Conservation (phyloP, 2,329 filamentous ascomycete species). For the Colletotrichum gloeosporioides region DNA sequence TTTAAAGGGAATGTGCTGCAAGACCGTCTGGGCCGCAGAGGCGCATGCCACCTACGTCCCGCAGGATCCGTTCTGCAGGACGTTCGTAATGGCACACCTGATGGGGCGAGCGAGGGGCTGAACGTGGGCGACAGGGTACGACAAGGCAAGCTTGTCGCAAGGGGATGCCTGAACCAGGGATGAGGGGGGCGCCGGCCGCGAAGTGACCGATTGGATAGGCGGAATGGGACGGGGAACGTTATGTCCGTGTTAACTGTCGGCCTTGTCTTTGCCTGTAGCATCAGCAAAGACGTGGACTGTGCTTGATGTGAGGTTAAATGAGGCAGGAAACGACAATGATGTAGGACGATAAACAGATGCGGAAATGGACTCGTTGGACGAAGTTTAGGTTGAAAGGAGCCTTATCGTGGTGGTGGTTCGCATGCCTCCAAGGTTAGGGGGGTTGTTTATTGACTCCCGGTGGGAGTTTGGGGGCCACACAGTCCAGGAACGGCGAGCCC, state of each 20-base stretch:
- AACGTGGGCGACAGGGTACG: constrained; percentile 6
- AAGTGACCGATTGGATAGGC: constrained; percentile 6
- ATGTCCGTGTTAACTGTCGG: neutral
- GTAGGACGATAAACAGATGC: neutral
- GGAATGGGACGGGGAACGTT: neutral
- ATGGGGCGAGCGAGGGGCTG: constrained; percentile 8
- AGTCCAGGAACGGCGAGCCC: neutral
- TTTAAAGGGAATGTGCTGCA: neutral
- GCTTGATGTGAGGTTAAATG: neutral
- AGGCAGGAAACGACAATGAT: neutral
- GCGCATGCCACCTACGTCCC: neutral
- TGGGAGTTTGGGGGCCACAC: neutral
- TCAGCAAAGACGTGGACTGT: neutral
- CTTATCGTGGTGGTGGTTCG: neutral
- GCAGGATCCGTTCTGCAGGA: constrained; percentile 4
- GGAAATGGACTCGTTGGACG: neutral
- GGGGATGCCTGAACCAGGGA: constrained; percentile 4
- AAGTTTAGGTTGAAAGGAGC: neutral
- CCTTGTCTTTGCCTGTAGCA: neutral
- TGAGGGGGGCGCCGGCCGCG: neutral
- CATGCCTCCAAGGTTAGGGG: neutral
- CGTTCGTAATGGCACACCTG: neutral
- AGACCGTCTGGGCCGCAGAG: neutral
- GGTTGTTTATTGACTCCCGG: neutral
- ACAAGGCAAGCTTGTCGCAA: neutral